These are phyloP conservation scores for Vitis hybrid DNA, from an alignment of 177 flowering plant genomes.

Conservation along the genomic window DNA sequence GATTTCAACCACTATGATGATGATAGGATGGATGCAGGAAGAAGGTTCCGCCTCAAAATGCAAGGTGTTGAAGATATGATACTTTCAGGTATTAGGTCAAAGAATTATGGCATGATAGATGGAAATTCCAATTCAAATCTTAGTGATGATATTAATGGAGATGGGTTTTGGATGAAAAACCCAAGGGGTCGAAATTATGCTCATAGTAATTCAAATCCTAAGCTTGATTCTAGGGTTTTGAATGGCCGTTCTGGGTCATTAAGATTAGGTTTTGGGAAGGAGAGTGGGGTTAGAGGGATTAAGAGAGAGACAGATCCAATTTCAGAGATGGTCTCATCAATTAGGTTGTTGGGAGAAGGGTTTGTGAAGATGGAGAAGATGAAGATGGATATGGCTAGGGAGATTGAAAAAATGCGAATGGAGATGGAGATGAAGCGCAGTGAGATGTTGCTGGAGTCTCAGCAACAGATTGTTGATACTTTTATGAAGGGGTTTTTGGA, in stretches of 20 bases:
- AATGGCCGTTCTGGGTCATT: conserved; percentile 23
- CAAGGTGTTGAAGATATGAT: conserved; percentile 2
- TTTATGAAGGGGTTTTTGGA: conserved; percentile 40
- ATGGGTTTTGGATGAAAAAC: too few relatives aligned
- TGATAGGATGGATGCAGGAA: background rate
- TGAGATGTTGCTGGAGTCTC: conserved; percentile 67
- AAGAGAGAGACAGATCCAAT: conserved; percentile 35
- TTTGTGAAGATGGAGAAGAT: conserved; percentile 67
- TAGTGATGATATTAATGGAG: too few relatives aligned
- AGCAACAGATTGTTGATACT: conserved; percentile 57
- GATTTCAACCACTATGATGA: background rate
- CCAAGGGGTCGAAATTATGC: too few relatives aligned
- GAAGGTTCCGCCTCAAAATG: conserved; percentile 3
- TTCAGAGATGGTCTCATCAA: conserved; percentile 48
- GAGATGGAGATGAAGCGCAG: conserved; percentile 73
- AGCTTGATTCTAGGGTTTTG: conserved; percentile 10
- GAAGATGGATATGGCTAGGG: conserved; percentile 74
- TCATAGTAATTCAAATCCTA: too few relatives aligned
- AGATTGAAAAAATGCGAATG: conserved; percentile 67
- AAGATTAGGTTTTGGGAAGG: conserved; percentile 15
- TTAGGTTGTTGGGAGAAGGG: conserved; percentile 52
- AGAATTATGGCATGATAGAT: conserved; percentile 13
- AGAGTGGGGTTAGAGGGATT: conserved; percentile 14
- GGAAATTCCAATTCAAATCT: conserved; percentile 15
- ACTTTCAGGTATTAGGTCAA: conserved; percentile 12